Evolutionary conservation across 2,329 filamentous ascomycete genomes (phyloP), one percentile per base, ranked within the genome.

Genomic region (Fusarium redolens): DNA sequence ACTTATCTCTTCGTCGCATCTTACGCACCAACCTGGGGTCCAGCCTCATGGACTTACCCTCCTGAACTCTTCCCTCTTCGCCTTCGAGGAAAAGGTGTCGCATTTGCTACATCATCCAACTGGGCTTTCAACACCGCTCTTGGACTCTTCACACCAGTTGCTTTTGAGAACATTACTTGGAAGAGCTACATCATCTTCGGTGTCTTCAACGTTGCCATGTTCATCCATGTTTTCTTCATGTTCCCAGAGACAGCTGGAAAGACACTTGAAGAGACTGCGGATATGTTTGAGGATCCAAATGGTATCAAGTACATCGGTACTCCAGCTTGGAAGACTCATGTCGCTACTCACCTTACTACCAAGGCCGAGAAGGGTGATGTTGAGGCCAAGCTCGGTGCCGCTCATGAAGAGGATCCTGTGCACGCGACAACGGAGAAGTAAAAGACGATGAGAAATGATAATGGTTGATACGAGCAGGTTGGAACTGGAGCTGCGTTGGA

Each of bases 1-100:
- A 92, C 90, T 0, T 93, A 92, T 69, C 87, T 89, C 40, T 90
- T 91, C 61, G 89, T 91, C 22, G 89, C 88, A 0, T 83, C 81
- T 0, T 84, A 79, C 18, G 82, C 82, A 8, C 82, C 84, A 0
- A 86, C 84, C 5, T 85, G 83, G 84, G 85, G 85, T 4, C 86
- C 86, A 4, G 83, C 84, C 4, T 85, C 84, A 30, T 86, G 83
- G 83, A 85, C 83, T 13, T 92, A 92, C 67, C 88, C 89, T 0
- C 88, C 89, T 0, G 91, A 92, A 79, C 76, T 86, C 20, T 84
- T 83, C 73, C 85, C 85, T 14, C 79, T 86, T 7, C 81, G 81
- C 18, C 81, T 86, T 5, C 83, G 86, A 65, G 85, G 85, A 35
- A 89, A 88, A 71, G 86, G 85, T 47, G 86, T 88, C 2, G 85